Conservation (phyloP, 2,329 filamentous ascomycete species). For the Venturia aucupariae region DNA sequence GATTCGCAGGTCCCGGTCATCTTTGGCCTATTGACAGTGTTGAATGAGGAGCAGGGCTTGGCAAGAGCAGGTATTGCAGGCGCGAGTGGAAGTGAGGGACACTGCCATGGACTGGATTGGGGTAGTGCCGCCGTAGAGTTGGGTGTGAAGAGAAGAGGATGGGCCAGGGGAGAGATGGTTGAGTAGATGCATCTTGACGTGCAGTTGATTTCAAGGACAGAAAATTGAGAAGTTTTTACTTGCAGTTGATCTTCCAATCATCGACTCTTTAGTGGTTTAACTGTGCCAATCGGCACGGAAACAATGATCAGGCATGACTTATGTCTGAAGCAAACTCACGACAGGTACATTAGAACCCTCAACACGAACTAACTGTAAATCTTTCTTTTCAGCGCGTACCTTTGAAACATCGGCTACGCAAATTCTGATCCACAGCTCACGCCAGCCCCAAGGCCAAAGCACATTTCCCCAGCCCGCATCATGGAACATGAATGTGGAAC, state of each 20-base stretch:
- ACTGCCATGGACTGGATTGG: conserved; percentile 98
- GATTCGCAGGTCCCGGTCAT: conserved; percentile 83
- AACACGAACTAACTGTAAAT: too few relatives aligned
- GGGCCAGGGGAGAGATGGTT: conserved; percentile 60
- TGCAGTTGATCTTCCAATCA: neutral
- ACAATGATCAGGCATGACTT: neutral
- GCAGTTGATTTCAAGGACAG: neutral
- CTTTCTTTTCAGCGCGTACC: too few relatives aligned
- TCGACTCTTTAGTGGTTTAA: neutral
- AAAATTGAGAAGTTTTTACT: neutral
- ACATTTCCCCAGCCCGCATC: too few relatives aligned
- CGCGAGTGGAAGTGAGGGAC: conserved; percentile 40
- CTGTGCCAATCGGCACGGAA: neutral
- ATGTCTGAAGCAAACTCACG: too few relatives aligned
- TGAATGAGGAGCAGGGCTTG: conserved; percentile 80
- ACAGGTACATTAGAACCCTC: too few relatives aligned
- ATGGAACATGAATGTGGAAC: too few relatives aligned
- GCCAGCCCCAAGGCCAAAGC: too few relatives aligned
- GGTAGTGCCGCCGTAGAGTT: conserved; percentile 89
- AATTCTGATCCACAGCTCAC: too few relatives aligned
- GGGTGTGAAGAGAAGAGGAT: conserved; percentile 76
- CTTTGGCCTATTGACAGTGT: conserved; percentile 82
- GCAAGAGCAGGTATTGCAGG: conserved; percentile 65
- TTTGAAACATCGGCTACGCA: too few relatives aligned
- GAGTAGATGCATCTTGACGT: conserved; percentile 24